Evolutionary conservation across 495 filamentous ascomycete species (phyloP), one percentile per base, ranked within the genome.

Genomic region (Penicillium canariense): DNA sequence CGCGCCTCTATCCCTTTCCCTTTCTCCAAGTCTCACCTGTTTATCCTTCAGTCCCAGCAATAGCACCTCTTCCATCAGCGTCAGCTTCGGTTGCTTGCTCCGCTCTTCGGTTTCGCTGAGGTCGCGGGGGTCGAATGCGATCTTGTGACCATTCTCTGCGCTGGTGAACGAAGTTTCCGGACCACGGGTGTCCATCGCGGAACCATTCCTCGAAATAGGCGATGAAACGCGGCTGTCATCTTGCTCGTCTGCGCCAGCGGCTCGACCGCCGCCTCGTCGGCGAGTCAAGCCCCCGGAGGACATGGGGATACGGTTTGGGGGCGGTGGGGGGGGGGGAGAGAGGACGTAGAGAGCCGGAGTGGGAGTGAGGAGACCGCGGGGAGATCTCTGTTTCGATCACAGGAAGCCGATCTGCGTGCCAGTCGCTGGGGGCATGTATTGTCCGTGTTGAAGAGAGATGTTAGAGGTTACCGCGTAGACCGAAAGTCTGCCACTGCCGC

Each of bases 41-140:
- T 97, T 97, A 75, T 98, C 94, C 76, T 98, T 98, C 69, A 98
- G 73, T 31, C 94, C 94, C 65, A 98, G 79, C 67, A 98, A 75
- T 61, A 98, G 73, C 25, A 98, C 87, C 77, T 98, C 94, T 77
- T 98, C 94, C 94, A 98, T 98, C 54, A 98, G 75, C 27, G 95
- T 98, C 59, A 98, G 73, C 78, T 97, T 98, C 25, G 94, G 94
- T 77, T 97, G 93, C 76, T 96, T 97, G 78, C 84, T 96, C 68
- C 95, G 79, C 80, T 97, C 94, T 66, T 88, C 88, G 71, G 86
- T 96, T 82, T 98, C 95, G 73, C 88, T 95, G 68, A 98, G 93
- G 73, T 98, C 94, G 69, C 90, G 81, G 44, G 94, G 94, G 72
- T 98, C 94, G 71, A 92, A 98, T 27, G 91, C 95, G 73, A 98